These are phyloP conservation scores for Hordeum marinum DNA, from an alignment of 176 grass and related monocot genomes.

Conservation along the genomic window DNA sequence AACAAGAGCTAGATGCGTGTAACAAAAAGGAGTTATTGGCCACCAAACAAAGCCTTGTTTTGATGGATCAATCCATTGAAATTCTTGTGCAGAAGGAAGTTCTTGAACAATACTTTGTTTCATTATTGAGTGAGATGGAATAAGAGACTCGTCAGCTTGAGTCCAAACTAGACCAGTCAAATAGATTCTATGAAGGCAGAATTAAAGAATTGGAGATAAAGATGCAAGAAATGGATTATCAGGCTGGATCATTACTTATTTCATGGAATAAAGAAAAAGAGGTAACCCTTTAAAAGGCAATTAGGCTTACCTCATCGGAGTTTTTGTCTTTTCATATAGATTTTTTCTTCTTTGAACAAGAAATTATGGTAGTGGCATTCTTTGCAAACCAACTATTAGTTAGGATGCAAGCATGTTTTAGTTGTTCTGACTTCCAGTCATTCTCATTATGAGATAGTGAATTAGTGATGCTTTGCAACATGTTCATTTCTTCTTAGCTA, in stretches of 20 bases:
- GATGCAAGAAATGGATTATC: not conserved
- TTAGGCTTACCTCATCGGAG: not conserved
- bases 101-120: slow-evolving; percentile 33
- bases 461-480: not conserved
- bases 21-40: not conserved
- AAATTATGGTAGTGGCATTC: not conserved
- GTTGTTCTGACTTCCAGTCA: not conserved
- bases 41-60: not conserved
- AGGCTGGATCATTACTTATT: not conserved
- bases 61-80: slow-evolving; percentile 51
- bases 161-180: slow-evolving; percentile 44
- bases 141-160: slow-evolving; percentile 30
- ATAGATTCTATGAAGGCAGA: not conserved
- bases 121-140: slow-evolving; percentile 34
- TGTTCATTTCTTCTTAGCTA: not conserved
- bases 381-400: not conserved
- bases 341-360: not conserved
- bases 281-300: not conserved
- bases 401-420: not conserved
- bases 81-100: slow-evolving; percentile 47
- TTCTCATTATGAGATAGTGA: not conserved
- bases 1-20: not conserved
- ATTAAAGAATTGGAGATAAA: not conserved
- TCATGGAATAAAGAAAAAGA: not conserved
- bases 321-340: not conserved